Conservation (phyloP, 2,329 filamentous ascomycete species). For the Amphichorda felina region DNA sequence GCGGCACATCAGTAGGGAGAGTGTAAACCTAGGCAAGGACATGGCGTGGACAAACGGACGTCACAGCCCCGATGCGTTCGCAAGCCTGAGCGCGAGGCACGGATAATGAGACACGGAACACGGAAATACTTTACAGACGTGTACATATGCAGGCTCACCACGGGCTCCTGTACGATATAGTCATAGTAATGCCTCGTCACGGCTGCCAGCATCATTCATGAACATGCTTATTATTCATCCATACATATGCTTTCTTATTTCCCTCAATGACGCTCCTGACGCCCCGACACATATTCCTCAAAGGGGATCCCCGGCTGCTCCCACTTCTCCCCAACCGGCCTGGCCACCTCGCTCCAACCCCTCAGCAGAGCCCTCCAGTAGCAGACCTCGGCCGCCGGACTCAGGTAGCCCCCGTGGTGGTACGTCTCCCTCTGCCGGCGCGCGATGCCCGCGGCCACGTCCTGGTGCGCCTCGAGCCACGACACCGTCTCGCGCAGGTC, state of each 20-base stretch:
- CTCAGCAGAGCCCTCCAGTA: conserved; percentile 38
- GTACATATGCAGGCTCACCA: no score
- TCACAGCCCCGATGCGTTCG: conserved; percentile 72
- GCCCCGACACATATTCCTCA: conserved; percentile 21
- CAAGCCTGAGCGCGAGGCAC: conserved; percentile 56
- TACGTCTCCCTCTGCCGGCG: conserved; percentile 30
- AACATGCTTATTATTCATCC: no score
- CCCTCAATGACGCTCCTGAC: not conserved
- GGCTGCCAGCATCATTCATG: not conserved
- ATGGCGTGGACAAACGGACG: conserved; percentile 57
- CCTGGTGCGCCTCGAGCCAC: conserved; percentile 31
- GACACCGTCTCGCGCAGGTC: conserved; percentile 32
- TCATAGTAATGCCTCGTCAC: not conserved
- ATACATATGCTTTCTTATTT: not conserved
- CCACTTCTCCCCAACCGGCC: conserved; percentile 20
- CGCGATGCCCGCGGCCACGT: conserved; percentile 33
- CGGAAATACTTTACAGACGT: not conserved
- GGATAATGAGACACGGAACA: conserved; percentile 15
- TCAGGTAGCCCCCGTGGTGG: conserved; percentile 30
- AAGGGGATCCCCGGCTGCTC: conserved; percentile 19
- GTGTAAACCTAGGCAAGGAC: conserved; percentile 53
- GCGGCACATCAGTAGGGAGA: conserved; percentile 48
- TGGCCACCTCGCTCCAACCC: conserved; percentile 32
- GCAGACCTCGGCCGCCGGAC: conserved; percentile 36
- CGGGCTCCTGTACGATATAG: not conserved